Evolutionary conservation across 129 eudicot species (phyloP).

Genomic region (Flaveria trinervia): DNA sequence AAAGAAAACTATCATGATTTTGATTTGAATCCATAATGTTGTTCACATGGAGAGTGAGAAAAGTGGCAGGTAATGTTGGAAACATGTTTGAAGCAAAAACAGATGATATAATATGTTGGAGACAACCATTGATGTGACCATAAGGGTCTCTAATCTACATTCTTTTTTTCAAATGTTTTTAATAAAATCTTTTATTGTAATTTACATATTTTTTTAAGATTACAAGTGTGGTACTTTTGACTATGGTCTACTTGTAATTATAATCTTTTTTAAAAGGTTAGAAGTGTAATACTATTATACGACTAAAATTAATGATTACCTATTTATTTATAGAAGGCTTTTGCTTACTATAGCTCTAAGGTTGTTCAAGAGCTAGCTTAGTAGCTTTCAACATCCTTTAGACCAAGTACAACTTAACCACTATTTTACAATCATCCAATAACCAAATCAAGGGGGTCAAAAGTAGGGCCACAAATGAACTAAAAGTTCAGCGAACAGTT

Average conservation of each 20-base stretch:
- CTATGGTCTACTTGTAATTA: neutral
- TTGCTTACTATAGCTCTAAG: neutral
- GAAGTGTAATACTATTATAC: too few species aligned
- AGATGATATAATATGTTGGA: constrained; percentile 28
- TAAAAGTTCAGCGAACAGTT: too few species aligned
- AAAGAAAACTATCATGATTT: constrained; percentile 12
- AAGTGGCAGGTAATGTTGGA: constrained; percentile 24
- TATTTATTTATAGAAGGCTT: neutral
- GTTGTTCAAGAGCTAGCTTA: neutral
- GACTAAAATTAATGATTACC: neutral
- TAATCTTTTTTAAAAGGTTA: neutral
- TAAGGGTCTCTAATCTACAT: constrained; percentile 24
- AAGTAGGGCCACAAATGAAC: too few species aligned
- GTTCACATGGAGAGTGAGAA: constrained; percentile 17
- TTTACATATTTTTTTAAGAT: neutral
- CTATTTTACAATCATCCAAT: neutral
- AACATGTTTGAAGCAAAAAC: constrained; percentile 37
- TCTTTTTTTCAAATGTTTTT: too few species aligned
- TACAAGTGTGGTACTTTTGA: neutral
- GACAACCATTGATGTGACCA: constrained; percentile 29
- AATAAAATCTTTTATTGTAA: neutral
- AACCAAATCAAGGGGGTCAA: neutral
- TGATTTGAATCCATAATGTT: constrained; percentile 21
- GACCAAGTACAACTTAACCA: neutral
- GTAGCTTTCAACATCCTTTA: neutral